Base-by-base conservation (phyloP, 2,329 filamentous ascomycete species). In the Scedosporium dehoogii region DNA sequence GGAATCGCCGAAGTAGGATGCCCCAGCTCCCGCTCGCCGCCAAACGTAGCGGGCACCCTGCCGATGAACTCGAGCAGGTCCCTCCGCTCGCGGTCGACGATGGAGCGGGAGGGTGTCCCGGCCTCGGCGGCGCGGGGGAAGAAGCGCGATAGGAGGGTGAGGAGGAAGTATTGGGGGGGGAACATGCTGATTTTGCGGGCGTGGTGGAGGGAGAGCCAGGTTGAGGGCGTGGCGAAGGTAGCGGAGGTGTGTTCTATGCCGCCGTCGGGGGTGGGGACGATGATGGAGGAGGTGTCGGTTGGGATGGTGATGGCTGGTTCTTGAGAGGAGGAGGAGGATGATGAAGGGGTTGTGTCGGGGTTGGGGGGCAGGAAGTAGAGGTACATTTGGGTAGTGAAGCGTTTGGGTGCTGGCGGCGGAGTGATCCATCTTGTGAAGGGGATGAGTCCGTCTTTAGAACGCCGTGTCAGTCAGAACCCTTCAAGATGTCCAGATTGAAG, bases 371-470 rank as follows among this genome's bases (percentile, higher is more conserved):
- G 81, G 73, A 96, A 87, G 74, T 96, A 96, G 10, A 97, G 73
- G 75, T 97, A 99, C 93, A 97, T 97, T 72, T 97, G 92, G 0
- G 93, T 97, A 0, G 90, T 91, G 76, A 96, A 99, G 56, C 94
- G 84, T 68, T 87, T 91, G 0, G 86, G 83, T 1, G 88, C 77
- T 65, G 83, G 85, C 0, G 79, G 74, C 0, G 93, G 93, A 2
- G 94, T 97, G 62, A 97, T 81, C 94, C 94, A 97, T 61, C 91
- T 85, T 0, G 92, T 96, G 70, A 96, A 97, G 0, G 92, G 91
- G 6, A 90, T 77, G 3, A 97, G 76, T 44, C 80, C 78, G 1
- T 87, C 87, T 84, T 61, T 27, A 59, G 44, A 16, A 42, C 42
- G 23, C 55, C 62, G 12, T 42, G 12, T 46, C 33, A 46, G 58